Base-by-base conservation (phyloP, 108 stramenopile species). In the Conticribra guillardii region DNA sequence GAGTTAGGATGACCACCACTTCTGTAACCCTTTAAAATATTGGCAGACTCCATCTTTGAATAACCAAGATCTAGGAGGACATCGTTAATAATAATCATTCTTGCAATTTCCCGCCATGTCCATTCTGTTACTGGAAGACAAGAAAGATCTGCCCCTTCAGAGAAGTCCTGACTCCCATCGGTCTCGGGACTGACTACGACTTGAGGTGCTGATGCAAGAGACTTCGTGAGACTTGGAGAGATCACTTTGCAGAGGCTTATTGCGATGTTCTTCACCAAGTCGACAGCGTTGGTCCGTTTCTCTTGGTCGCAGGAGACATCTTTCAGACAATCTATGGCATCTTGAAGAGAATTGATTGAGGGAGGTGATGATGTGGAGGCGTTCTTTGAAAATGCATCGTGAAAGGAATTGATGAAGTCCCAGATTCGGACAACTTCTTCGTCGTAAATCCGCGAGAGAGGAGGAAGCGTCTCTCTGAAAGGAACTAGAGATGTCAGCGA, bases 31-130 rank as follows among this genome's bases (percentile, higher is more conserved):
- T 89, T 87, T 16, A 91, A 61, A 27, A 87, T 64, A 55, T 92
- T 87, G 1, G 89, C 85, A 22, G 69, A 64, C 50, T 96, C 94
- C 33, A 82, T 80, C 75, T 87, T 85, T 9, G 73, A 57, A 48
- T 74, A 81, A 21, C 94, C 94, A n/a, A 93, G 76, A 52, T 96
- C 92, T 22, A 65, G 86, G 17, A 91, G 73, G 11, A 88, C 85
- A 65, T 93, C 90, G 5, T 71, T 62, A 30, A 91, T 71, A 19
- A 96, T 74, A 8, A 88, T 67, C 62, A 90, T 64, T 24, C 94
- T 77, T 8, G 94, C 94, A 31, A 96, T 79, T 60, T 96, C 94
- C 54, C 82, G 84, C 94, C 94, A 96, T 16, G 92, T 96, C 67
- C 79, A 63, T 24, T 67, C 60, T 48, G 84, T 88, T 34, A 95